These are phyloP conservation scores for Vicia faba DNA, from an alignment of 306 rosid genomes.

Conservation along the genomic window DNA sequence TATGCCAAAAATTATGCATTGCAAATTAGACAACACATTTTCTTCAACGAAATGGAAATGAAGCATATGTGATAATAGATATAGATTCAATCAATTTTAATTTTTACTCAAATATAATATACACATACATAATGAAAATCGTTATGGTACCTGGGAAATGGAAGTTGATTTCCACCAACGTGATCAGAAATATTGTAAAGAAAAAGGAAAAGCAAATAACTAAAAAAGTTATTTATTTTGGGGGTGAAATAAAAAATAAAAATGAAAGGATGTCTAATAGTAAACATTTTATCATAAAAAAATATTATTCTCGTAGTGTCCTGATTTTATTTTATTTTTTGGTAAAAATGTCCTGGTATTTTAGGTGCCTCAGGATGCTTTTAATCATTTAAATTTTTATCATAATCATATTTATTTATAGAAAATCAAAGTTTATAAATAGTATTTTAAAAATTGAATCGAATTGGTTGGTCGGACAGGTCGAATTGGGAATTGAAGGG, in stretches of 20 bases:
- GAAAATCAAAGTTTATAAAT: too few relatives aligned
- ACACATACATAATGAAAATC: neutral
- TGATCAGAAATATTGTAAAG: conserved; percentile 25
- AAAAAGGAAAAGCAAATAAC: neutral
- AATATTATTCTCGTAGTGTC: too few relatives aligned
- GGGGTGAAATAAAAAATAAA: neutral
- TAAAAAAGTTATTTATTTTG: neutral
- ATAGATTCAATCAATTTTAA: neutral
- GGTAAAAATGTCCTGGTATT: too few relatives aligned
- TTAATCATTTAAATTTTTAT: too few relatives aligned
- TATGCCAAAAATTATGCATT: neutral
- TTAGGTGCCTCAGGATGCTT: too few relatives aligned
- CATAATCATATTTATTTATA: too few relatives aligned
- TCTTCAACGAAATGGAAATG: conserved; percentile 26
- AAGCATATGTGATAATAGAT: conserved; percentile 25
- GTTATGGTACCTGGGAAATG: conserved; percentile 43
- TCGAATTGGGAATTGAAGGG: too few relatives aligned
- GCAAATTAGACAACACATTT: neutral
- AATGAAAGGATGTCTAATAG: neutral
- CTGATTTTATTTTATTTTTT: too few relatives aligned
- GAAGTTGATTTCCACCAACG: conserved; percentile 36
- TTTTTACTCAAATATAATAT: neutral
- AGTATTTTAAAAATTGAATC: too few relatives aligned
- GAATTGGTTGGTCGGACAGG: too few relatives aligned
- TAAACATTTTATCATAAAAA: too few relatives aligned